These are phyloP conservation scores for Hypocreales sp. DNA, from an alignment of 2,329 filamentous ascomycete species.

Conservation along the genomic window DNA sequence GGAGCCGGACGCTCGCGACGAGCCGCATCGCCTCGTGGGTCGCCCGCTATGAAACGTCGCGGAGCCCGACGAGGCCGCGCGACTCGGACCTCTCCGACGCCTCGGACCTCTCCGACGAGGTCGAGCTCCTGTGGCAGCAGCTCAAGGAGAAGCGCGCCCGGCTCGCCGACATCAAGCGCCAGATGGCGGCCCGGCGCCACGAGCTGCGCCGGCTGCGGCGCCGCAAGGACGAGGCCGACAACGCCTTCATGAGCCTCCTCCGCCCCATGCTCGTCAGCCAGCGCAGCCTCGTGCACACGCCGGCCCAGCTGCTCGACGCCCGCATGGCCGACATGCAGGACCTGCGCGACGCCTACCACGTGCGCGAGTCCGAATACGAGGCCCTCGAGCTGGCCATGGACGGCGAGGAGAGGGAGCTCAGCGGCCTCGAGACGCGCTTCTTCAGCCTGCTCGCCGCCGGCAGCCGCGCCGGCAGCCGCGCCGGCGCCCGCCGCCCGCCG, in stretches of 20 bases:
- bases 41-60: slow-evolving; percentile 14
- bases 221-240: slow-evolving; percentile 20
- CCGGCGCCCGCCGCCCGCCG: slow-evolving; percentile 1
- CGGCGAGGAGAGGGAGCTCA: slow-evolving; percentile 18
- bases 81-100: slow-evolving; percentile 3
- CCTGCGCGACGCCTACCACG: slow-evolving; percentile 21
- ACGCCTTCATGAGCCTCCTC: slow-evolving; percentile 22
- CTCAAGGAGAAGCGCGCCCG: slow-evolving; percentile 17
- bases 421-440: slow-evolving; percentile 19
- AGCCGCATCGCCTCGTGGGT: slow-evolving; percentile 19
- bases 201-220: slow-evolving; percentile 15
- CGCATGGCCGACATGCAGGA: slow-evolving; percentile 19
- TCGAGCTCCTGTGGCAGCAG: slow-evolving; percentile 19
- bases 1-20: slow-evolving; percentile 13
- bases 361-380: slow-evolving; percentile 21
- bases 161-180: slow-evolving; percentile 12
- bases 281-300: slow-evolving; percentile 6
- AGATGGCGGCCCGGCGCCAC: slow-evolving; percentile 17
- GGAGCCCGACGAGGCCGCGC: slow-evolving; percentile 8
- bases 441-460: slow-evolving; percentile 21
- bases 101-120: slow-evolving; percentile 10
- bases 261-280: slow-evolving; percentile 19
- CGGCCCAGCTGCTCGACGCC: slow-evolving; percentile 11
- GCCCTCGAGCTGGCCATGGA: slow-evolving; percentile 17
- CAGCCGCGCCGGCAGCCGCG: slow-evolving; percentile 4